Evolutionary conservation across 2,329 filamentous ascomycete species (phyloP).

Genomic region (Hypoxylon rubiginosum): DNA sequence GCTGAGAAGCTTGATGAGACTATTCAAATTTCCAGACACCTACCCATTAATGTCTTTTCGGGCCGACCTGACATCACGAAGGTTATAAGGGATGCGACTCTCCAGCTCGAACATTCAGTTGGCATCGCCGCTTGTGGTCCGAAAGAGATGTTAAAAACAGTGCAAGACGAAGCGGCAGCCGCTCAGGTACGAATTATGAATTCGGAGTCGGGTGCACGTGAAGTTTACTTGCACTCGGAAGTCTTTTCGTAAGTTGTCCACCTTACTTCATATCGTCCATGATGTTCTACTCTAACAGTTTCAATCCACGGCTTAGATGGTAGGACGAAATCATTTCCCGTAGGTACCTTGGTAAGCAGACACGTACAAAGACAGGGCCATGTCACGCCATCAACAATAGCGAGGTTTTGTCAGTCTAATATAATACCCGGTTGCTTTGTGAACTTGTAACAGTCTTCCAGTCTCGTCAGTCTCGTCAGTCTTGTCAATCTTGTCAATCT

Average conservation of each 20-base stretch:
- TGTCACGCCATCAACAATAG: too few relatives aligned
- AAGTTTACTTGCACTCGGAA: slow-evolving; percentile 50
- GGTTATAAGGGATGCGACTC: slow-evolving; percentile 40
- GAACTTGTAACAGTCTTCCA: too few relatives aligned
- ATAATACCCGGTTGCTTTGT: too few relatives aligned
- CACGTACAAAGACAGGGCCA: too few relatives aligned
- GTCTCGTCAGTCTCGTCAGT: too few relatives aligned
- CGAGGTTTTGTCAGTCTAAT: too few relatives aligned
- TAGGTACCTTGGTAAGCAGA: too few relatives aligned
- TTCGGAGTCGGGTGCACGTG: slow-evolving; percentile 41
- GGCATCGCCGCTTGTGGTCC: slow-evolving; percentile 49
- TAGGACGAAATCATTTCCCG: neutral
- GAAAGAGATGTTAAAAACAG: slow-evolving; percentile 40
- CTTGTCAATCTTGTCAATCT: too few relatives aligned
- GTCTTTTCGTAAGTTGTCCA: slow-evolving; percentile 47
- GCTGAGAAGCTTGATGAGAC: slow-evolving; percentile 16
- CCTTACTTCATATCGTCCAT: neutral
- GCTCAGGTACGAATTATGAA: slow-evolving; percentile 46
- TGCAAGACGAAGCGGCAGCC: slow-evolving; percentile 46
- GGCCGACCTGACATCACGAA: slow-evolving; percentile 44
- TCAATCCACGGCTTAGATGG: slow-evolving; percentile 20
- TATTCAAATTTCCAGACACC: slow-evolving; percentile 1
- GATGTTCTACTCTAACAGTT: neutral
- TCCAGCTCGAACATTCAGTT: slow-evolving; percentile 39
- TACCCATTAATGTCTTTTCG: slow-evolving; percentile 26